Evolutionary conservation across 176 grass and related monocot species (phyloP).

Genomic region (Zea luxurians): DNA sequence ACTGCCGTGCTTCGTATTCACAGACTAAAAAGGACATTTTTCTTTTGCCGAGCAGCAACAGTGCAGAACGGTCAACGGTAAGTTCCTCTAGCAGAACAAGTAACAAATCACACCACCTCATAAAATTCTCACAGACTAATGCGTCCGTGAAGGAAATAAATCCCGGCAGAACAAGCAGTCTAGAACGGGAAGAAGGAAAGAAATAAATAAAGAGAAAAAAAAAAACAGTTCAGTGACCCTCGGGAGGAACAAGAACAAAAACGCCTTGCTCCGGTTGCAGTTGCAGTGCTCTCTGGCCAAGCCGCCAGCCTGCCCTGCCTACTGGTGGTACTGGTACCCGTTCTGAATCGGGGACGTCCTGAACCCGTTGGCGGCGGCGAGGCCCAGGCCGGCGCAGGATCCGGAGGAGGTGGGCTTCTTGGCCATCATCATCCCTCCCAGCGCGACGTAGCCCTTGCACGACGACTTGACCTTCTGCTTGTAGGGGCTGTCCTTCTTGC

Average conservation of each 20-base stretch:
- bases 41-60: neutral
- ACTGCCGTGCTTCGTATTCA: conserved; percentile 35
- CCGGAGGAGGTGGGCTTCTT: conserved; percentile 8
- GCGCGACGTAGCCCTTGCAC: conserved; percentile 53
- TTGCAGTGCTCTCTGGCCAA: neutral
- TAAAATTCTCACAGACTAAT: conserved; percentile 39
- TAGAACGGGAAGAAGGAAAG: too few species aligned
- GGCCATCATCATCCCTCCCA: conserved; percentile 19
- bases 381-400: conserved; percentile 50
- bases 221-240: neutral
- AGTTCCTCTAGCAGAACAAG: conserved; percentile 10
- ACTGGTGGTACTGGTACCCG: conserved; percentile 43
- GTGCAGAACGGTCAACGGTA: conserved; percentile 1
- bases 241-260: conserved; percentile 39
- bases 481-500: conserved; percentile 60
- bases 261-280: neutral
- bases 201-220: neutral
- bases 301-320: neutral
- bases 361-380: conserved; percentile 37
- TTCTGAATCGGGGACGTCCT: conserved; percentile 46
- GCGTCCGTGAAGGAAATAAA: conserved; percentile 30
- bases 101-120: neutral
- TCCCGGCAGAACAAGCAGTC: conserved; percentile 1
- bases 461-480: conserved; percentile 64
- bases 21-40: neutral